Base-by-base conservation (phyloP, 2,329 filamentous ascomycete genomes). In the Fusarium stilboides region DNA sequence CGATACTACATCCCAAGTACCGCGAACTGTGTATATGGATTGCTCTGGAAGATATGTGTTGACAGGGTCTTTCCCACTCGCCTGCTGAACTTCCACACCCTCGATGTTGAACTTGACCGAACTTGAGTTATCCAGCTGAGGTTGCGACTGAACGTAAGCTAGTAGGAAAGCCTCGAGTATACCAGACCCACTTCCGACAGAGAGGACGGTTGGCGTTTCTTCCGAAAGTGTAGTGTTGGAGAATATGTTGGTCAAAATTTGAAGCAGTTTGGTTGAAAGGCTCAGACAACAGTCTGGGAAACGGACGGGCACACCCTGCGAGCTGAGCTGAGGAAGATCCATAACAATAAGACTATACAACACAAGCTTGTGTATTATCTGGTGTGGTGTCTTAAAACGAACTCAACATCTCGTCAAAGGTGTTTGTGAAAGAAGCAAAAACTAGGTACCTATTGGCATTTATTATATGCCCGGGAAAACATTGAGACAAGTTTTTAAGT, bases 141-240 rank as follows among this genome's bases (percentile, higher is more conserved):
- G 10, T 7, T 36, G 49, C 7, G 59, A 54, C 24, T 70, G 47
- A 12, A 62, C 17, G 17, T 68, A 55, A 12, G 44, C 28, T 2
- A 75, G 56, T 4, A 77, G 51, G 3, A 77, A 59, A 5, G 73
- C 68, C 37, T 78, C 76, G 2, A 78, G 64, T 8, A 78, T 56
- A 5, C 76, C 77, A 2, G 74, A 73, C 24, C 76, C 77, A 36
- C 76, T 78, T 28, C 76, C 76, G 8, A 78, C 67, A 10, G 76
- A 78, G 22, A 78, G 70, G 0, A 76, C 57, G 6, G 68, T 74
- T 17, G 57, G 54, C 9, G 24, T 45, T 40, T 52, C 49, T 19
- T 51, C 26, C 28, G 56, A 31, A 15, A 47, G 24, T 13, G 50
- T 19, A 26, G 54, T 20, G 26, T 34, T 12, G 43, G 59, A 43